A percentile compares a stretch with the other conserved stretches of the same genome.
Evolutionary conservation across 345 rosid genomes (phyloP).

Genomic region (Durio zibethinus): DNA sequence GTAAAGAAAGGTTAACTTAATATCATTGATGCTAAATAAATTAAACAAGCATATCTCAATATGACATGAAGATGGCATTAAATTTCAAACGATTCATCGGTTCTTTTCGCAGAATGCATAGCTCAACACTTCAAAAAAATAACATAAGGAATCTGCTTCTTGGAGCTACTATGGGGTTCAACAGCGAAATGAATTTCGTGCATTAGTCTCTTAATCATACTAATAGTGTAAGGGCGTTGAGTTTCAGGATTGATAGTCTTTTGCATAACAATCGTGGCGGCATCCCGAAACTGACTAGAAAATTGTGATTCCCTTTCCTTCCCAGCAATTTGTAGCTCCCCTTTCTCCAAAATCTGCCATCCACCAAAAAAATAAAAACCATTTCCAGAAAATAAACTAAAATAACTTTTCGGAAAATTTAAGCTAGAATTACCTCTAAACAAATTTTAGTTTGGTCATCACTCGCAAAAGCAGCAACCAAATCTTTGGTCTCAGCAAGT

Average conservation of each 20-base stretch:
- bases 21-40: background rate
- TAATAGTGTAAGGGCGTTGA: constrained; percentile 86
- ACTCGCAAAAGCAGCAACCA: constrained; percentile 60
- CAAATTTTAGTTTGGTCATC: constrained; percentile 80
- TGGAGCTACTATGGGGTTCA: constrained; percentile 81
- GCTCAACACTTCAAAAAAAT: background rate
- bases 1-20: background rate
- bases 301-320: constrained; percentile 94
- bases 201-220: constrained; percentile 91
- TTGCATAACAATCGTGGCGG: constrained; percentile 93
- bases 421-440: constrained; percentile 51
- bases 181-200: constrained; percentile 94
- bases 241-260: constrained; percentile 94
- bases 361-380: background rate
- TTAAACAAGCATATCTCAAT: background rate
- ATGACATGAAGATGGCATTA: background rate
- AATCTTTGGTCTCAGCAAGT: constrained; percentile 83
- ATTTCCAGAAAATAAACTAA: background rate
- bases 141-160: constrained; percentile 68
- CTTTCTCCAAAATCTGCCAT: constrained; percentile 80
- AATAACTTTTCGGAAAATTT: background rate
- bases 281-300: constrained; percentile 89
- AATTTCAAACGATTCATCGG: background rate
- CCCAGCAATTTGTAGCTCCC: constrained; percentile 98
- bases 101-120: background rate